Evolutionary conservation across 257 asterid genomes (phyloP).

Genomic region (Solanum tacnaense): DNA sequence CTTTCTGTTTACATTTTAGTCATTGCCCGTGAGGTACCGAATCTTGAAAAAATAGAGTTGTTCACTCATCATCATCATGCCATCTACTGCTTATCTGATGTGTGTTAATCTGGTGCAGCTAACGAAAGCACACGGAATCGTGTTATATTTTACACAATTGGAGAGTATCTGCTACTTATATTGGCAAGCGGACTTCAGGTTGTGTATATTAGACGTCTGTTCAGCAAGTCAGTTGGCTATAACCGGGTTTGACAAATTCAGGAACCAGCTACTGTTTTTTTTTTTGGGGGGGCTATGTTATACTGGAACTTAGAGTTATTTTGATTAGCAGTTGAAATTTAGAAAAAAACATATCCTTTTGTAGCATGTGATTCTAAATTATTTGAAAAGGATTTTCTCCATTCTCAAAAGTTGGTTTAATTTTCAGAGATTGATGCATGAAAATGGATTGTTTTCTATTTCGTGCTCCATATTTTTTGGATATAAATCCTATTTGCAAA

Average conservation of each 20-base stretch:
- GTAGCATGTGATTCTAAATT: neutral
- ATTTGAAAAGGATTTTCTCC: neutral
- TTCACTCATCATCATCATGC: neutral
- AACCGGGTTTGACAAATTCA: slow-evolving; percentile 51
- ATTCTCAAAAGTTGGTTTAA: neutral
- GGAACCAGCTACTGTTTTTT: neutral
- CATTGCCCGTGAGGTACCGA: neutral
- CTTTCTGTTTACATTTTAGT: neutral
- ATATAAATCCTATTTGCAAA: neutral
- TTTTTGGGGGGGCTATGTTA: neutral
- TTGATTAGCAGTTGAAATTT: neutral
- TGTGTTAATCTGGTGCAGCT: slow-evolving; percentile 34
- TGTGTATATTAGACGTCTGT: slow-evolving; percentile 56
- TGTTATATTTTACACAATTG: slow-evolving; percentile 71
- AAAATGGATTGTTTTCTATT: neutral
- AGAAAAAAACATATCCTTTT: neutral
- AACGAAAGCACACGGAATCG: slow-evolving; percentile 79
- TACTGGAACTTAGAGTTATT: neutral
- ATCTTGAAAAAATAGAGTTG: neutral
- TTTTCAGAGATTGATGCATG: neutral
- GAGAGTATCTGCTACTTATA: slow-evolving; percentile 61
- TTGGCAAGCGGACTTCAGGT: slow-evolving; percentile 60
- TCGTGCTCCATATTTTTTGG: neutral
- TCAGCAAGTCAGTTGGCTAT: slow-evolving; percentile 61
- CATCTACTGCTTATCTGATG: neutral